A percentile compares a stretch with the other conserved stretches of the same genome.
phyloP scores from a whole-genome alignment of 2,329 filamentous ascomycete genomes.

The Fusarium nygamai region DNA sequence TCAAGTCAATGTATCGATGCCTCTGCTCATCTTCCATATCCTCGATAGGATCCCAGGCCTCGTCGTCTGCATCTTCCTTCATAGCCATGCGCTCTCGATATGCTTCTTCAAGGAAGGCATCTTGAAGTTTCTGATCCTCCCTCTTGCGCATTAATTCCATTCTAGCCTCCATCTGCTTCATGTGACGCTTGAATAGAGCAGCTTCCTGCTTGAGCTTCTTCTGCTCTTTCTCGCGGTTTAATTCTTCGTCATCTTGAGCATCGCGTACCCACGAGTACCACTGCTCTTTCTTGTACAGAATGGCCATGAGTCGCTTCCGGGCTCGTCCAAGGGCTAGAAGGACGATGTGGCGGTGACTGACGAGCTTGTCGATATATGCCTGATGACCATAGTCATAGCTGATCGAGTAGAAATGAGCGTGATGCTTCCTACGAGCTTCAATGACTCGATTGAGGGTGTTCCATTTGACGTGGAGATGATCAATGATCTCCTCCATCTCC shows the following conservation, averaged over 20 bases:
- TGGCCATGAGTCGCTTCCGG: constrained; percentile 25
- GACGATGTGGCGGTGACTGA: constrained; percentile 32
- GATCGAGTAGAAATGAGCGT: constrained; percentile 41
- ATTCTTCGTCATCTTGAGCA: constrained; percentile 40
- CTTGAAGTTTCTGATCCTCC: constrained; percentile 42
- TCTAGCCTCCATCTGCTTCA: constrained; percentile 38
- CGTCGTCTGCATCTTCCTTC: constrained; percentile 29
- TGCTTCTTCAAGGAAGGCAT: constrained; percentile 43
- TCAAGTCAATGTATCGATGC: constrained; percentile 42
- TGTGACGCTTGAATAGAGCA: constrained; percentile 41
- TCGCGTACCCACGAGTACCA: constrained; percentile 42
- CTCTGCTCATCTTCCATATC: constrained; percentile 38
- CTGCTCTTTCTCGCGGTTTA: constrained; percentile 41
- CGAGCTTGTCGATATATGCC: constrained; percentile 41
- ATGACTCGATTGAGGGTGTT: constrained; percentile 38
- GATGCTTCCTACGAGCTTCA: constrained; percentile 40
- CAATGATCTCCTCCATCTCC: constrained; percentile 23
- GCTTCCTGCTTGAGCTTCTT: constrained; percentile 45
- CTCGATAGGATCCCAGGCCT: constrained; percentile 44
- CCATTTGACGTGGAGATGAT: constrained; percentile 38
- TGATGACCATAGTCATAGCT: constrained; percentile 41
- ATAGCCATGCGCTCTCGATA: constrained; percentile 37
- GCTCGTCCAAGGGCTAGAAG: constrained; percentile 28
- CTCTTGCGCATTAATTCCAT: constrained; percentile 29
- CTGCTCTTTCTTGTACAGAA: constrained; percentile 38